phyloP scores from a whole-genome alignment of 257 asterid genomes.

The Primulina huaijiensis region DNA sequence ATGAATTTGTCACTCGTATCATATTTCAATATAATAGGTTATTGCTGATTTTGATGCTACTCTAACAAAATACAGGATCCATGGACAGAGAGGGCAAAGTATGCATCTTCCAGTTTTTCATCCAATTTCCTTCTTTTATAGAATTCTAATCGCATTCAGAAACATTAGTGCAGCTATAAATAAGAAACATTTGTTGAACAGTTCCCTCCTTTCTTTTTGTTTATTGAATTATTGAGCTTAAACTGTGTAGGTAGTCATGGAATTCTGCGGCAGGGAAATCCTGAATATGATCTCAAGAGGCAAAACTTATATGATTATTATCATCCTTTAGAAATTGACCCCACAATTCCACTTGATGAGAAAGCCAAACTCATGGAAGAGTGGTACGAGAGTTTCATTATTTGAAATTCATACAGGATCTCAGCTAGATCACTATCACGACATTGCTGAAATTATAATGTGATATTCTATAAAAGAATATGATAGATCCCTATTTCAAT shows the following conservation, averaged over 20 bases:
- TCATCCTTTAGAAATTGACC: constrained; percentile 88
- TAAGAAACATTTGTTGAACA: neutral
- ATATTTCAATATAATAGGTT: constrained; percentile 43
- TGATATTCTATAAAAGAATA: no score
- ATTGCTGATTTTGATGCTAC: constrained; percentile 96
- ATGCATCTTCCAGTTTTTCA: constrained; percentile 27
- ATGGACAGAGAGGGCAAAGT: constrained; percentile 86
- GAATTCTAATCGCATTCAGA: constrained; percentile 3
- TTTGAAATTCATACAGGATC: constrained; percentile 14
- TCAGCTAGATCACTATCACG: neutral
- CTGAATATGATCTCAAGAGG: constrained; percentile 75
- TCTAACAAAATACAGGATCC: constrained; percentile 66
- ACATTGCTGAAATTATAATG: no score
- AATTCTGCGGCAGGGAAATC: constrained; percentile 73
- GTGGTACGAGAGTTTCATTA: constrained; percentile 51
- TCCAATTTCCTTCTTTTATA: constrained; percentile 6
- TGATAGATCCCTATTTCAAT: constrained; percentile 4
- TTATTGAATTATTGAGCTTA: constrained; percentile 28
- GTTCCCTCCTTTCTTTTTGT: neutral
- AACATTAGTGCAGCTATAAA: constrained; percentile 13
- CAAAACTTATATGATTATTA: constrained; percentile 68
- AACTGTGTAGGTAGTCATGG: constrained; percentile 73
- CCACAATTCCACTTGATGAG: constrained; percentile 70
- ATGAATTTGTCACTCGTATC: constrained; percentile 17
- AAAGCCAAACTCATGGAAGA: constrained; percentile 91